Percentiles rank a stretch among this genome's conserved stretches.
phyloP scores from a whole-genome alignment of 2,329 filamentous ascomycete species.

The Aspergillus ruber region DNA sequence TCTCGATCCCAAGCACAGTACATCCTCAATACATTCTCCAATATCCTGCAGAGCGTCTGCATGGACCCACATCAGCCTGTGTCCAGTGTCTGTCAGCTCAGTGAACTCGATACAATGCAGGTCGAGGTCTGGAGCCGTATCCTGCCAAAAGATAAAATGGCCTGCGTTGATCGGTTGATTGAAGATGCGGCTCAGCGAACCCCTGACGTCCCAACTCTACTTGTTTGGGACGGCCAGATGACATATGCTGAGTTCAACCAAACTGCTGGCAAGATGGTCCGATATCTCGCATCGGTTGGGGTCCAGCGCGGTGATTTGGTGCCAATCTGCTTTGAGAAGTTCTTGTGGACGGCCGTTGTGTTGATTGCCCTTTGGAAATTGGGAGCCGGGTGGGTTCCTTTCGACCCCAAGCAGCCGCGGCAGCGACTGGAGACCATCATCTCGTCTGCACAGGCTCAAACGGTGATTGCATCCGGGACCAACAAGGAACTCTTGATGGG shows the following conservation, averaged over 20 bases:
- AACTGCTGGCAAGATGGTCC: conserved; percentile 3
- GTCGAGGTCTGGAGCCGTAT: conserved; percentile 9
- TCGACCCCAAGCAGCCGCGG: neutral
- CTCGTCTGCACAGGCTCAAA: neutral
- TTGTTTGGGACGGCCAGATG: conserved; percentile 8
- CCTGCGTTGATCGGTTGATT: conserved; percentile 7
- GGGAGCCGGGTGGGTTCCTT: conserved; percentile 3
- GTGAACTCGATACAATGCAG: conserved; percentile 9
- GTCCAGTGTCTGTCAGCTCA: conserved; percentile 6
- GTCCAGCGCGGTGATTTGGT: conserved; percentile 1
- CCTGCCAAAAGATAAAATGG: conserved; percentile 2
- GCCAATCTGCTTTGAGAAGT: conserved; percentile 8
- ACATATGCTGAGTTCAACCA: conserved; percentile 7
- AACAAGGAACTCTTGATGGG: neutral
- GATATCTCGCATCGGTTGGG: conserved; percentile 4
- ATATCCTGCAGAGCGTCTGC: conserved; percentile 7
- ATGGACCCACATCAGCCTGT: conserved; percentile 6
- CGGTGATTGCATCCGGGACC: neutral
- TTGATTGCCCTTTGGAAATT: conserved; percentile 8
- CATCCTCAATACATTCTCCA: conserved; percentile 7
- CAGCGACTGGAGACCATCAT: conserved; percentile 2
- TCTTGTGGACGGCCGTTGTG: conserved; percentile 7
- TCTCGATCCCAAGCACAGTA: conserved; percentile 5
- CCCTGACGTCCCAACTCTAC: conserved; percentile 4
- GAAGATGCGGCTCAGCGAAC: conserved; percentile 3